Base-by-base conservation (phyloP, 2,329 filamentous ascomycete genomes). In the Lachnum nothofagi region DNA sequence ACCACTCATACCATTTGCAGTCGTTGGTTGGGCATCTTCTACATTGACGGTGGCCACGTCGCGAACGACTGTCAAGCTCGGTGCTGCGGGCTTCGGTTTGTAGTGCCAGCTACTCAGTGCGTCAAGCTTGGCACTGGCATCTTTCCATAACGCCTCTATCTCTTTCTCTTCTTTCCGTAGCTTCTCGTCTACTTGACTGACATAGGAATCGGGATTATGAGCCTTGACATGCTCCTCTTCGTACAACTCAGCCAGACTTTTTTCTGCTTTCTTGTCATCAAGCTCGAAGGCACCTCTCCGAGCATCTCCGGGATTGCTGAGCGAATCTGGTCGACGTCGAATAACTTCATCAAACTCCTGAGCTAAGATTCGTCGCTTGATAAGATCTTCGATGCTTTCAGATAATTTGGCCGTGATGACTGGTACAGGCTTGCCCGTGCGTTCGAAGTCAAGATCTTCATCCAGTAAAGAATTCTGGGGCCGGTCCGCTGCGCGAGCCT, bases 361-460 rank as follows among this genome's bases (percentile, higher is more conserved):
- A 0, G 87, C 83, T 12, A 97, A 72, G 59, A 98, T 96, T 42
- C 93, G 86, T 33, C 89, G 82, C 70, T 97, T 97, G 72, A 98
- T 91, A 51, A 98, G 79, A 27, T 88, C 85, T 69, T 98, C 93
- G 49, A 98, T 94, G 60, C 84, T 83, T 67, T 96, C 91, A 46
- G 83, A 94, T 34, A 94, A 77, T 67, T 96, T 91, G 35, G 88
- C 85, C 0, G 93, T 97, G 65, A 96, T 90, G 52, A 97, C 87
- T 1, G 91, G 89, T 0, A 97, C 86, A 0, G 93, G 91, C 67
- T 97, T 98, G 63, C 93, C 93, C 19, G 88, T 82, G 61, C 94
- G 83, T 70, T 98, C 93, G 64, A 97, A 98, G 57, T 97, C 91
- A 22, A 98, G 78, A 61, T 97, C 90, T 70, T 97, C 83, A 65